Evolutionary conservation across 139 green algal genomes (phyloP), one percentile per base, ranked within the genome.

Genomic region (Asterochloris sp.): DNA sequence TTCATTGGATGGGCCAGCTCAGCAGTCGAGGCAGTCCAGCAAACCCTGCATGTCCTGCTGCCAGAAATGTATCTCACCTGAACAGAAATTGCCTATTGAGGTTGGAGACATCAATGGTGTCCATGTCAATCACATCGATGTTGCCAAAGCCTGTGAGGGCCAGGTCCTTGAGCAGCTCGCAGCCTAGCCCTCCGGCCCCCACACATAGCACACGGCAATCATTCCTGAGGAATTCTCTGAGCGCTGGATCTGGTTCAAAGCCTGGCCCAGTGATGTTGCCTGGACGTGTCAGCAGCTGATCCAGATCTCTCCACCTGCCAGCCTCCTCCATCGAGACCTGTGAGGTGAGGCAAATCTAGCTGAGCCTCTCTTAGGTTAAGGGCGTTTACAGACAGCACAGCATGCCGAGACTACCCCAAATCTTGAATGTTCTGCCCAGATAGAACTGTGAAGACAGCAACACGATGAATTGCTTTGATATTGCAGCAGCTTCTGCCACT

Each of bases 101-200:
- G 83, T 99, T 99, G 29, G 92, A 97, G 4, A 99, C 94, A 83
- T 99, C 97, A 29, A 99, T 99, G 6, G 96, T 99, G 91, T 99
- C 97, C 96, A 99, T 99, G 88, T 99, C 97, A 62, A 99, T 99
- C 0, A 99, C 96, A 83, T 99, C 94, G 14, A 99, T 98, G 88
- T 98, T 92, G 60, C 93, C 92, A 88, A 99, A 98, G 14, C 97
- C 96, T 0, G 88, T 91, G 17, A 99, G 91, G 23, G 96, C 97
- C 29, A 99, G 86, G 82, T 99, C 97, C 87, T 99, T 99, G 11
- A 99, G 89, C 47, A 99, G 93, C 88, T 99, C 97, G 83, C 97
- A 99, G 24, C 97, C 97, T n/a, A 99, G 93, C 11, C 97, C 97
- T 62, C 97, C 97, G 23, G 83, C 83, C 11, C 83, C 83, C 23